These are phyloP conservation scores for Oryza rufipogon DNA, from an alignment of 176 grass and related monocot species.

Conservation along the genomic window DNA sequence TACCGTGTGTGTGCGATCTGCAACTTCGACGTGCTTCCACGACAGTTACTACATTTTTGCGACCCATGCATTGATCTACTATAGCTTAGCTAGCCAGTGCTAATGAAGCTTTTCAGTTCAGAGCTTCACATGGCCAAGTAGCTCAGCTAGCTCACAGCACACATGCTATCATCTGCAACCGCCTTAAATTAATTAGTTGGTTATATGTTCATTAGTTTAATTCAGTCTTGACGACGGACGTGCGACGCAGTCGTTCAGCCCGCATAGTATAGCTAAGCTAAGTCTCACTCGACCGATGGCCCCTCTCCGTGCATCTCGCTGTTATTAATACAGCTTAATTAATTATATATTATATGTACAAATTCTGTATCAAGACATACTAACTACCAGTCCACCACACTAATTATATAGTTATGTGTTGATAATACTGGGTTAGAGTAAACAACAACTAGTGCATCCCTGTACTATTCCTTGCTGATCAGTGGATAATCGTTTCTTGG, in stretches of 20 bases:
- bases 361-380: conserved; percentile 5
- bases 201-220: not conserved
- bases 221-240: conserved; percentile 26
- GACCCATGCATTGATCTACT: not conserved
- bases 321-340: not conserved
- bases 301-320: conserved; percentile 40
- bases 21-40: conserved; percentile 42
- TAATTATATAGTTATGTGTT: not conserved
- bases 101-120: not conserved
- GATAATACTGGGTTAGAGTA: conserved; percentile 6
- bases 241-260: conserved; percentile 45
- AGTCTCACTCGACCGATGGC: not conserved
- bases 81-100: not conserved
- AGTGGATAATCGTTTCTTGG: not conserved
- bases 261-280: not conserved
- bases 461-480: conserved; percentile 46
- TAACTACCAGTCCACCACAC: not conserved
- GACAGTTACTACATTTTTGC: not conserved
- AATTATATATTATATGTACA: not conserved
- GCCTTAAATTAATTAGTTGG: not conserved
- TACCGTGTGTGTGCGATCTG: not conserved
- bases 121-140: not conserved
- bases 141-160: not conserved
- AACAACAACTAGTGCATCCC: conserved; percentile 35
- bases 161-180: not conserved